Percentiles rank a stretch among this genome's conserved stretches.
phyloP scores from a whole-genome alignment of 2,329 filamentous ascomycete species.

The Macrophomina pseudophaseolina region DNA sequence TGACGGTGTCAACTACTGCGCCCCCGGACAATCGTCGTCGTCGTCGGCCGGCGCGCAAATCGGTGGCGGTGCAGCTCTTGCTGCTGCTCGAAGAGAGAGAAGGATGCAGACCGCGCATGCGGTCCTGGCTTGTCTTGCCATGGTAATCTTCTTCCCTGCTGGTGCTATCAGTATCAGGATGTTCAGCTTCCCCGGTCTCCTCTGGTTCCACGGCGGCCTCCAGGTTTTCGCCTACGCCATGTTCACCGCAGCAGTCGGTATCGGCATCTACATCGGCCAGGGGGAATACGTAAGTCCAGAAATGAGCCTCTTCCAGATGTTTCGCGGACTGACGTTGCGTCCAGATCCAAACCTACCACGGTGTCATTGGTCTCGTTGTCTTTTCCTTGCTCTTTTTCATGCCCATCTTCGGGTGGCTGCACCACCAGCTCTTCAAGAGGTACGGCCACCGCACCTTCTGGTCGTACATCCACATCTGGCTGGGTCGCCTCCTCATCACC shows the following conservation, averaged over 20 bases:
- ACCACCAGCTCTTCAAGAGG: constrained; percentile 56
- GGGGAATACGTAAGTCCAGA: constrained; percentile 37
- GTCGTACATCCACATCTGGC: constrained; percentile 59
- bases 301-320: too few species aligned
- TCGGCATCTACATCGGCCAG: constrained; percentile 58
- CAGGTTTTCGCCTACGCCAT: constrained; percentile 57
- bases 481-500: constrained; percentile 55
- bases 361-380: constrained; percentile 57
- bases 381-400: constrained; percentile 58
- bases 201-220: constrained; percentile 52
- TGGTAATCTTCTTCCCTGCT: constrained; percentile 52
- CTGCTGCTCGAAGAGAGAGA: not conserved
- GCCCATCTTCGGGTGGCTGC: constrained; percentile 55
- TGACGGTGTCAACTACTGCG: constrained; percentile 31
- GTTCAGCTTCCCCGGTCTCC: constrained; percentile 48
- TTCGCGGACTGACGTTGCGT: not conserved
- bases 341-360: constrained; percentile 50
- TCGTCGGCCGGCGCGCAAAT: not conserved
- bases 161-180: constrained; percentile 52
- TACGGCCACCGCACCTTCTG: constrained; percentile 49
- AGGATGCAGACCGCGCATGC: constrained; percentile 52
- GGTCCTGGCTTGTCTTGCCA: constrained; percentile 49
- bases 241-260: constrained; percentile 55
- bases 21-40: constrained; percentile 31
- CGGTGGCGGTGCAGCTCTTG: not conserved